Base-by-base conservation (phyloP, 495 filamentous ascomycete genomes). In the Aspergillus taichungensis region DNA sequence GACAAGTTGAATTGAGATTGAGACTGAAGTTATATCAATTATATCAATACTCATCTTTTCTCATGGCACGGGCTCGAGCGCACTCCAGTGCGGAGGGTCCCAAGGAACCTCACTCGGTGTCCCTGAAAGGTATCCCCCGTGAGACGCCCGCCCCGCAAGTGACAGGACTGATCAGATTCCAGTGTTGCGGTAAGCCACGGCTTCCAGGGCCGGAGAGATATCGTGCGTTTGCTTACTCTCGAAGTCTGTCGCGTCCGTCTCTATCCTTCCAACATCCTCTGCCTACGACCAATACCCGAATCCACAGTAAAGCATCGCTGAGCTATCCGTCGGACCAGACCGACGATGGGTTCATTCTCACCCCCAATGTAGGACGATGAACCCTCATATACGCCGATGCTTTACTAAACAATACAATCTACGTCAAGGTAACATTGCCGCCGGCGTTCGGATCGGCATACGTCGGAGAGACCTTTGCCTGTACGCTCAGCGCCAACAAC, bases 401-500 rank as follows among this genome's bases (percentile, higher is more conserved):
- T 30, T 27, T 37, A 7, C 13, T 24, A 7, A 34, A 18, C 30
- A 40, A 49, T 37, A 47, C 18, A 38, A 13, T 11, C 30, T 30
- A 13, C 13, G 14, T 8, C 44, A 35, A 81, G 77, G 75, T 96
- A 51, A 95, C 86, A n/a, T 80, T 97, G 3, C 92, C 92, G 6
- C 85, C 88, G 1, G 79, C 88, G 5, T 97, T 98, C 61, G 92
- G 89, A 42, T 87, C 86, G 8, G 88, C 90, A 40, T 96, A 96
- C 51, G 90, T 97, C 34, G 92, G 92, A 46, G 90, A 97, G 69
- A 88, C 85, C 1, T 98, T 98, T 63, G 79, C 79, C 40, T 98
- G 92, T 67, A 92, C 90, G 1, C 76, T 98, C 14, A 94, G 88
- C 67, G 90, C 86, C 7, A 96, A 92, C 70, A 92, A 95, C 61